Base-by-base conservation (phyloP, 768 basidiomycete species). In the Pholiota molesta region DNA sequence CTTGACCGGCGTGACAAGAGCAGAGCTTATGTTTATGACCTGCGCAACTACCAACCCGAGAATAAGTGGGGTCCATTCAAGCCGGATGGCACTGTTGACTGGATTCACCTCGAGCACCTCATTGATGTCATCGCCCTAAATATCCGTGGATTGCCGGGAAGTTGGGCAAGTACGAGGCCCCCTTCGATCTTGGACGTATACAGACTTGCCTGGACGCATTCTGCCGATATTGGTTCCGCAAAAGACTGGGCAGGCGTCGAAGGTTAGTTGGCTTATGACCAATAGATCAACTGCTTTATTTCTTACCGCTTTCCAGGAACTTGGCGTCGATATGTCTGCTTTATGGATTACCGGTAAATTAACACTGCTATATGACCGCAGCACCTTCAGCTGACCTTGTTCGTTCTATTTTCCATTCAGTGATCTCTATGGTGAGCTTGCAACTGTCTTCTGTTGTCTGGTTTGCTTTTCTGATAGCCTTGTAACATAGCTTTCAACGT, bases 301-400 rank as follows among this genome's bases (percentile, higher is more conserved):
- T 49, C 23, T 59, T 60, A 23, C 47, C 47, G 17, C 35, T 29
- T 17, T 35, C 42, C 59, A 82, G 81, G 90, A 7, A 82, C 78
- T n/a, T 93, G 91, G 91, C 78, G 83, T 64, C 77, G 91, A 72
- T 86, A 87, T 62, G 85, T 92, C 19, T 90, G 84, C 62, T 92
- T 90, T 66, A 87, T 91, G 87, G 91, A 92, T 75, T 90, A 91
- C 72, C 81, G 87, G 89, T 88, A 60, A 44, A 70, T 52, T 19
- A 21, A 55, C 26, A 4, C 47, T 17, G 13, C 16, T 39, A 37
- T 21, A 21, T 21, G 8, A 17, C 28, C 17, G 29, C 21, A 8
- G 26, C n/a, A 14, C 37, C 21, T 49, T 59, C 16, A 29, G 3
- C 60, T 79, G 80, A 26, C 78, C 83, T 68, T 64, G 83, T 49